Base-by-base conservation (phyloP, 2,329 filamentous ascomycete genomes). In the Aureobasidium sp. region DNA sequence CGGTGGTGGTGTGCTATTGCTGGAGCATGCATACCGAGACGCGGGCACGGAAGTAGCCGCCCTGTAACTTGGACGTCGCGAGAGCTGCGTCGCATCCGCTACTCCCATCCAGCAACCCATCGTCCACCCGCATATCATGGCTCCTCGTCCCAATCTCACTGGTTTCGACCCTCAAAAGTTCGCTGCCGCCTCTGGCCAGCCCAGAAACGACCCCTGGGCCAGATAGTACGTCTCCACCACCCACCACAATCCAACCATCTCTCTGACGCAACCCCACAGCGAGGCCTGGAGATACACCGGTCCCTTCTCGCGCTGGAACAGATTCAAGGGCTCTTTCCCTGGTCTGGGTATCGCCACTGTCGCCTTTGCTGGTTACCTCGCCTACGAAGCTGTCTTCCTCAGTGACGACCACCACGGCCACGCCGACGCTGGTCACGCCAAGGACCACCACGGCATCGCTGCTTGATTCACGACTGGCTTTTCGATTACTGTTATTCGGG, bases 241-340 rank as follows among this genome's bases (percentile, higher is more conserved):
- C 27, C 39, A 17, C 47, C 27, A 12, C 42, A 5, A 7, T 32
- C 34, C 32, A 34, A 23, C 7, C 23, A 13, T 17, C 32, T 56
- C 27, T 48, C 47, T 48, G 39, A 51, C 39, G 17, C 20, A 20
- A 32, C 36, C 36, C 23, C 12, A 62, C 74, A 99, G 94, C 73
- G 94, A 99, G 81, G 84, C 89, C 73, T 99, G 94, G 94, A 85
- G 94, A 77, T 97, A 96, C 81, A 87, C 84, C 39, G 94, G 93
- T 66, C 87, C 85, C 61, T 97, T 97, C 81, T 88, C 87, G 67
- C 85, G 93, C 70, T 89, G 82, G 79, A 96, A 96, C 79, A 88
- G 94, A 70, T 94, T 97, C 81, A 91, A 87, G 79, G 81, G 84
- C 71, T 81, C 86, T 66, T 91, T 99, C 74, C 94, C 94, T 41